These are phyloP conservation scores for Protomyces inouyei DNA, from an alignment of 1,139 yeast species.

Conservation along the genomic window DNA sequence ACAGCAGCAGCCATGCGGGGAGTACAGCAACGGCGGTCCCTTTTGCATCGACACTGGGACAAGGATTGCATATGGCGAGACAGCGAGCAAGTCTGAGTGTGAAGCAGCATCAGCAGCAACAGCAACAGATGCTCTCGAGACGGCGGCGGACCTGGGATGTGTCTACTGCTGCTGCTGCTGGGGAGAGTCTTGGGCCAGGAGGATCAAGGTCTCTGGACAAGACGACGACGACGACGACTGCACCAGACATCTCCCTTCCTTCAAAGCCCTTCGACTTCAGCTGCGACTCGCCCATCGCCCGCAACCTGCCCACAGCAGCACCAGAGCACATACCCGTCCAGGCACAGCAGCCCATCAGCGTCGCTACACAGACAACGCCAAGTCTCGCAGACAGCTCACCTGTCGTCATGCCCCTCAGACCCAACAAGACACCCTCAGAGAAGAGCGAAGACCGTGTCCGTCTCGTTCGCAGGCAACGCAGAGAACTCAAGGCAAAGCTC, in stretches of 20 bases:
- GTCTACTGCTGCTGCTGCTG: conserved; percentile 5
- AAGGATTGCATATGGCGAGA: background rate
- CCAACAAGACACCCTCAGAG: conserved; percentile 8
- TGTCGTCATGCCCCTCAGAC: conserved; percentile 7
- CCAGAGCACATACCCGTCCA: conserved; percentile 2
- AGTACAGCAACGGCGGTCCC: background rate
- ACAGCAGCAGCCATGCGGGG: background rate
- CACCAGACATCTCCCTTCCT: background rate
- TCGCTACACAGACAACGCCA: conserved; percentile 23
- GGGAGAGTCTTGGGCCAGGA: background rate
- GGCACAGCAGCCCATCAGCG: conserved; percentile 10
- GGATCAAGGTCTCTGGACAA: background rate
- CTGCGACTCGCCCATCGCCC: conserved; percentile 24
- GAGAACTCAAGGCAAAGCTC: conserved; percentile 9
- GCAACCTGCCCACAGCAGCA: conserved; percentile 21
- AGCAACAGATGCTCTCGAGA: background rate
- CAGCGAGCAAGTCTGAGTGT: background rate
- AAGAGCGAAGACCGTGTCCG: conserved; percentile 14
- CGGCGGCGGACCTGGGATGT: conserved; percentile 21
- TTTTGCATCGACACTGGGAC: background rate
- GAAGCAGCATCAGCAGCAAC: background rate
- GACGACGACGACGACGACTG: background rate
- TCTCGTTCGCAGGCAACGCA: conserved; percentile 6
- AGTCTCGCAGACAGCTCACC: conserved; percentile 11
- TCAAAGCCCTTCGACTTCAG: conserved; percentile 18